These are phyloP conservation scores for Diaporthe aspalathi DNA, from an alignment of 2,329 filamentous ascomycete species.

Conservation along the genomic window DNA sequence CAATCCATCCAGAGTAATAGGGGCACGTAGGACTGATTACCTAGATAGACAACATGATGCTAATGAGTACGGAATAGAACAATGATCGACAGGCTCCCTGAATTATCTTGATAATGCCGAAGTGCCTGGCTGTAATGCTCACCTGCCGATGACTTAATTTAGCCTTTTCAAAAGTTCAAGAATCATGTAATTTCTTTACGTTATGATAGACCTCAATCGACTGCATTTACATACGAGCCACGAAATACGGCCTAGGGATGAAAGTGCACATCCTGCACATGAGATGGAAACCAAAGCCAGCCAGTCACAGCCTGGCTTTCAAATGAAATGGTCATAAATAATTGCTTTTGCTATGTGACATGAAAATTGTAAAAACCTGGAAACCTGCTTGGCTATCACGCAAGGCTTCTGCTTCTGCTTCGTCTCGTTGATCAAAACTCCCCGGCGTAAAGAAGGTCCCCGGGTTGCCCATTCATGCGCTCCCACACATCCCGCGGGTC, in stretches of 20 bases:
- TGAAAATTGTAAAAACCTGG: neutral
- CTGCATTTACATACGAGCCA: neutral
- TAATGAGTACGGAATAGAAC: neutral
- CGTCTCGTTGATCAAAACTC: constrained; percentile 47
- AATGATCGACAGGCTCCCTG: neutral
- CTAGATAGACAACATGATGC: neutral
- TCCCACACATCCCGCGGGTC: constrained; percentile 58
- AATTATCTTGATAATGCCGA: neutral
- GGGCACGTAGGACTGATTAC: neutral
- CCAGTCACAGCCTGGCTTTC: too few species aligned
- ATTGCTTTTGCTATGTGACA: neutral
- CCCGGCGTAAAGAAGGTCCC: constrained; percentile 59
- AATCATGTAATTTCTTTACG: too few species aligned
- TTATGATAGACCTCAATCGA: too few species aligned
- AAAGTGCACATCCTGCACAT: neutral
- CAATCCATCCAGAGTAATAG: neutral
- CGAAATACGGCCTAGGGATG: too few species aligned
- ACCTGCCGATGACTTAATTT: too few species aligned
- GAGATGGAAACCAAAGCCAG: too few species aligned
- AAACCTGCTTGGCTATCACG: neutral
- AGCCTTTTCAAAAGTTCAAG: too few species aligned
- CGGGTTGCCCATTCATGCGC: constrained; percentile 55
- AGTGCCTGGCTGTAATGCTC: neutral
- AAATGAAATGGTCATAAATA: neutral
- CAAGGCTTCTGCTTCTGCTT: neutral